Percentiles rank a stretch among this genome's conserved stretches.
Evolutionary conservation across 2,329 filamentous ascomycete genomes (phyloP).

Genomic region (Mycosphaerella sp.): DNA sequence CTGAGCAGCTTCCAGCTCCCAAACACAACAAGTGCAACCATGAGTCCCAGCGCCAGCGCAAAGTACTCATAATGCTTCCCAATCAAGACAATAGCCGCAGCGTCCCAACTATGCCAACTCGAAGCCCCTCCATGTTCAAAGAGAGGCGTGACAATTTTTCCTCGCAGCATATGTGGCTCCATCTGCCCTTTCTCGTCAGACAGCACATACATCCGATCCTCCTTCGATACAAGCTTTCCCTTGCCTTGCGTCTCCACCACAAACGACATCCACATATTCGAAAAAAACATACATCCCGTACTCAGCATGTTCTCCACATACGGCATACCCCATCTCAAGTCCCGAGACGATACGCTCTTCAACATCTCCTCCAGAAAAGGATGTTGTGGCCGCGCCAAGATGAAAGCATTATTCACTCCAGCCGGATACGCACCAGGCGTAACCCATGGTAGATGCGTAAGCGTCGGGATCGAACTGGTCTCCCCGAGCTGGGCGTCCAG

Average conservation of each 20-base stretch:
- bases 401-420: slow-evolving; percentile 32
- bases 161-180: slow-evolving; percentile 28
- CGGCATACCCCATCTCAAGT: slow-evolving; percentile 26
- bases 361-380: slow-evolving; percentile 24
- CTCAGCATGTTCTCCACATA: slow-evolving; percentile 32
- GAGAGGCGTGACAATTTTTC: slow-evolving; percentile 25
- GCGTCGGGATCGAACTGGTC: slow-evolving; percentile 2
- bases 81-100: slow-evolving; percentile 22
- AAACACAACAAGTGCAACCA: neutral
- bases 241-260: slow-evolving; percentile 5
- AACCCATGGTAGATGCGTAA: slow-evolving; percentile 24
- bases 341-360: slow-evolving; percentile 16
- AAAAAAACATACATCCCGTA: slow-evolving; percentile 31
- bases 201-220: slow-evolving; percentile 24
- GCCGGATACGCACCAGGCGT: slow-evolving; percentile 28
- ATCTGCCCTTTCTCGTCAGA: slow-evolving; percentile 23
- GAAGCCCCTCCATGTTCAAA: slow-evolving; percentile 29
- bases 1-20: slow-evolving; percentile 9
- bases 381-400: slow-evolving; percentile 24
- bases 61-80: slow-evolving; percentile 24
- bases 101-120: slow-evolving; percentile 30
- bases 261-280: slow-evolving; percentile 28
- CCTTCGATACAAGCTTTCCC: slow-evolving; percentile 7
- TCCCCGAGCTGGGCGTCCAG: slow-evolving; percentile 17
- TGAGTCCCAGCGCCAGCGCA: neutral